phyloP scores from a whole-genome alignment of 1,284 basidiomycete species.

The Ganoderma boninense region DNA sequence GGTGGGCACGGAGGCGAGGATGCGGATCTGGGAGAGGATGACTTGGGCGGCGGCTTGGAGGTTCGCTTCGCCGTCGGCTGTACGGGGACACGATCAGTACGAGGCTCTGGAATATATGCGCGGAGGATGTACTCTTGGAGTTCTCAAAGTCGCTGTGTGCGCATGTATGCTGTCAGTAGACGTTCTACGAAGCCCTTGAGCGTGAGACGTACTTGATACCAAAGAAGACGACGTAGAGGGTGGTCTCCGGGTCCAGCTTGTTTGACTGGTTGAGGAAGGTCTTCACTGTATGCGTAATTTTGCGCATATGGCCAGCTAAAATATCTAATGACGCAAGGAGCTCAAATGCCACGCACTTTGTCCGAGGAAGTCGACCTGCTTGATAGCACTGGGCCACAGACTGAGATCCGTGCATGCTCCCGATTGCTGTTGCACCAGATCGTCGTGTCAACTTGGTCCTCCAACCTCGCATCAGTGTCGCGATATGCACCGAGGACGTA shows the following conservation, averaged over 20 bases:
- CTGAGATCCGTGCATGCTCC: conserved; percentile 46
- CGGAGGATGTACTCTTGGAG: conserved; percentile 36
- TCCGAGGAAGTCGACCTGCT: conserved; percentile 45
- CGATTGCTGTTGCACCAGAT: conserved; percentile 35
- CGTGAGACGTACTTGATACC: conserved; percentile 45
- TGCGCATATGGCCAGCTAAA: neutral
- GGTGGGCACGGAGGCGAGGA: conserved; percentile 40
- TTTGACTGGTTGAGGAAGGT: conserved; percentile 44
- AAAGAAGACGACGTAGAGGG: conserved; percentile 47
- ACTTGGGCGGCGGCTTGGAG: conserved; percentile 45
- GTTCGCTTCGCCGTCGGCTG: conserved; percentile 44
- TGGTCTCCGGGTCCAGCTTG: conserved; percentile 42
- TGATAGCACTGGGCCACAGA: conserved; percentile 41
- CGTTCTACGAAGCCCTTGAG: neutral
- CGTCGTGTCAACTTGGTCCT: neutral
- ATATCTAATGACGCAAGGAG: neutral
- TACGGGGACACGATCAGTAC: neutral
- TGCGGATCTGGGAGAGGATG: conserved; percentile 43
- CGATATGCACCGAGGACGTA: conserved; percentile 33
- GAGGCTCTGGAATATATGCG: neutral
- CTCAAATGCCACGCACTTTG: conserved; percentile 38
- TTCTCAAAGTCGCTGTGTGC: conserved; percentile 40
- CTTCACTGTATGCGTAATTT: conserved; percentile 30
- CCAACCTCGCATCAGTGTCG: no score
- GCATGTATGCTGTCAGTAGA: neutral